Base-by-base conservation (phyloP, 2,329 filamentous ascomycete species). In the Fusarium hainanense region DNA sequence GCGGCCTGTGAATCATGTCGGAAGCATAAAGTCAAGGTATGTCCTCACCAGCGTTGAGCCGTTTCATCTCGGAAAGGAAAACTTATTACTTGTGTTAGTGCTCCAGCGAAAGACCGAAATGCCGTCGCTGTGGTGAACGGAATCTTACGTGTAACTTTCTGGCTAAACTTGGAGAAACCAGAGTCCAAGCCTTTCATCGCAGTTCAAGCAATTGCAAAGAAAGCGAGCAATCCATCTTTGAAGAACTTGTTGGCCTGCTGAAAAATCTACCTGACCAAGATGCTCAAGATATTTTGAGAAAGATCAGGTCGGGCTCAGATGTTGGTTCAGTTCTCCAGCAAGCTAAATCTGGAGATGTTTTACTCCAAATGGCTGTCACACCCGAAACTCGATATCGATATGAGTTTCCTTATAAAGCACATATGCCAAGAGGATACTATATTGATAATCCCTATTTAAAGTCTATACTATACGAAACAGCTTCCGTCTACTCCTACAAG, bases 341-440 rank as follows among this genome's bases (percentile, higher is more conserved):
- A 28, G 73, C 80, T 46, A 75, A 72, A 43, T 75, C 76, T 21
- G 82, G 81, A 11, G 76, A 81, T 58, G 30, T 80, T 7, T 64
- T 83, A 6, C 62, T 83, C 7, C 80, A 83, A 58, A 76, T 82
- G 55, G 72, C 78, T 1, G 65, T 82, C 4, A 61, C 70, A 0
- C 80, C 81, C 7, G 80, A 83, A 63, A 75, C 79, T 3, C 71
- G 79, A 2, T 76, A 77, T 21, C 79, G 80, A 42, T 83, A 81
- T 43, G 77, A 79, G 46, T 81, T 84, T 37, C 82, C 80, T 0
- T 81, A 81, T 46, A 42, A 51, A 6, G 18, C 65, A 1, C 51
- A 71, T 8, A 75, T 78, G 71, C 75, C 73, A 0, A 50, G 37
- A 6, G 46, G 47, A 4, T 52, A 54, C 18, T 27, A 59, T 20